A percentile compares a stretch with the other conserved stretches of the same genome.
Conservation (phyloP, 1,284 basidiomycete species). For the Tylopilus sp. region DNA sequence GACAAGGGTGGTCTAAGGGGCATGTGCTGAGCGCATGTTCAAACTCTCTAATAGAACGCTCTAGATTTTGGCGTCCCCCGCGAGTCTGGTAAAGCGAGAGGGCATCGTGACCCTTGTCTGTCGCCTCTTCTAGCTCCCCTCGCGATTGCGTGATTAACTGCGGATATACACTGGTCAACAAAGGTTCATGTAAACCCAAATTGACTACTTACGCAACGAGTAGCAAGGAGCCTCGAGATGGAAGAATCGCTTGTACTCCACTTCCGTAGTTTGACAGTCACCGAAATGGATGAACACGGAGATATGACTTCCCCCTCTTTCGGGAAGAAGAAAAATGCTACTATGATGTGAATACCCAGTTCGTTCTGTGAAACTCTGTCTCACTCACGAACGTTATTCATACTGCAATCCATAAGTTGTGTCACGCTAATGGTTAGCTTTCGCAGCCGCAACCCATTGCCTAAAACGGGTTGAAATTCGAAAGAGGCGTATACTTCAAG, state of each 20-base stretch:
- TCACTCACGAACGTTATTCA: not conserved
- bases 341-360: not conserved
- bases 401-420: not conserved
- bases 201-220: no score
- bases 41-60: not conserved
- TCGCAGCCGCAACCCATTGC: not conserved
- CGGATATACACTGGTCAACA: no score
- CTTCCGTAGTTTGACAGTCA: not conserved
- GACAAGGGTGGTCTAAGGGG: no score
- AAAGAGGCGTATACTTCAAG: not conserved
- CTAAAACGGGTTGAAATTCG: not conserved
- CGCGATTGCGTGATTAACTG: not conserved
- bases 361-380: not conserved
- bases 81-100: not conserved
- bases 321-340: not conserved
- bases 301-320: not conserved
- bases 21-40: not conserved
- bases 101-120: not conserved
- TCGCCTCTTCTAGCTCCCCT: not conserved
- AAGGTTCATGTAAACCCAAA: no score
- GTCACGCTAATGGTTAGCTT: not conserved
- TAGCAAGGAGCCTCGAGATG: no score
- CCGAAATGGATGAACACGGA: not conserved
- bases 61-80: not conserved
- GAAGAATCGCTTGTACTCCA: not conserved